Evolutionary conservation across 208 protist genomes (phyloP), one percentile per base, ranked within the genome.

Genomic region (Porcisia deanei): DNA sequence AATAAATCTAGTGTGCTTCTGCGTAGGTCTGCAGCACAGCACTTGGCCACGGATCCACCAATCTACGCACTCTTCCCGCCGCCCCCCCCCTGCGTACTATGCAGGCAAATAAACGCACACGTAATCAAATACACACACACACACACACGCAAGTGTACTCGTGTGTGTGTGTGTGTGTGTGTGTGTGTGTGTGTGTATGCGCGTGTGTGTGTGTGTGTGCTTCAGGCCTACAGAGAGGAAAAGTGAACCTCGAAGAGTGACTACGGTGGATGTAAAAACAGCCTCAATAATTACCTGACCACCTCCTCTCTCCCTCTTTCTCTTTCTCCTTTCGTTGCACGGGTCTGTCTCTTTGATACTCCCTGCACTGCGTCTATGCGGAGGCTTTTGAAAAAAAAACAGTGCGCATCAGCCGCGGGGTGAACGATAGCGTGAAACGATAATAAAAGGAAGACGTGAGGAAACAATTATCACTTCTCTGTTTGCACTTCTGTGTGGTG

Each of bases 401-500:
- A 22, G 63, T 34, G 39, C 34, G 22, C 41, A 10, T 52, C 37
- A 12, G 63, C 41, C 25, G 7, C 47, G 12, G 12, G 22, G 16
- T 41, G 7, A 14, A 49, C n/a, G 16, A 49, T 71, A 55, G 57
- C 7, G 25, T 22, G 1, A 30, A 7, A 22, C 57, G 57, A 5
- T 5, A 30, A 60, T 22, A 58, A 57, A 25, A 20, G 39, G 6
- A 1, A 57, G 20, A 5, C 16, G 37, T 20, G 45, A n/a, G 25
- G 41, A 30, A 20, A 34, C 25, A 1, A 25, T 47, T 43, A 1
- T 71, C 49, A 71, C n/a, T 77, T 54, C 18, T 64, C 30, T 39
- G 39, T 43, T 43, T 71, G 16, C 25, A 9, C 20, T 54, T 71
- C 66, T 71, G 66, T 71, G 66, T 71, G 43, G 34, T 16, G 12